phyloP scores from a whole-genome alignment of 352 stramenopile species.

The Phytophthora foliorum region DNA sequence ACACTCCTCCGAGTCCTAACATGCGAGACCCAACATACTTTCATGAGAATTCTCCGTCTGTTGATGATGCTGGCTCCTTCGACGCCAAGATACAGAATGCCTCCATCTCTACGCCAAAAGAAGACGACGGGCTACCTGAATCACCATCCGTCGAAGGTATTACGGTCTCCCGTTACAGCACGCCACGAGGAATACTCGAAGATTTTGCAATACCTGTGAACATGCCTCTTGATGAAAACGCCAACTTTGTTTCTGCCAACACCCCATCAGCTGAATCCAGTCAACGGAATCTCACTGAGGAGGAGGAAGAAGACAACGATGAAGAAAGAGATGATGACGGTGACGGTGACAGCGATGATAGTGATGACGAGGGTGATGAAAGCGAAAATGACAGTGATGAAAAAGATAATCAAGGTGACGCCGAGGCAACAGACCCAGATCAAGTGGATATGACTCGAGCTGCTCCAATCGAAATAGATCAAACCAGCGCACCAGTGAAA shows the following conservation, averaged over 20 bases:
- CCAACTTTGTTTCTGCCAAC: not conserved
- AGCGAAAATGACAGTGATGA: constrained; percentile 1
- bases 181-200: not conserved
- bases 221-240: not conserved
- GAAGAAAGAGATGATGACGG: not conserved
- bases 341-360: constrained; percentile 1
- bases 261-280: not conserved
- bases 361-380: not conserved
- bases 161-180: not conserved
- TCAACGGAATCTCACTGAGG: not conserved
- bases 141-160: not conserved
- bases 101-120: not conserved
- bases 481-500: constrained; percentile 15
- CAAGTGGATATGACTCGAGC: not conserved
- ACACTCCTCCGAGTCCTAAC: constrained; percentile 27
- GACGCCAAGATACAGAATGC: not conserved
- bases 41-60: not conserved
- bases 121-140: not conserved
- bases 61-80: not conserved
- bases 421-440: not conserved
- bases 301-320: not conserved
- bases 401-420: not conserved
- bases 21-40: constrained; percentile 4
- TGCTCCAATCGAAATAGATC: constrained; percentile 11
- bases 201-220: not conserved